Evolutionary conservation across 1,284 basidiomycete species (phyloP), one percentile per base, ranked within the genome.

Genomic region (Filobasidium uniguttulatum): DNA sequence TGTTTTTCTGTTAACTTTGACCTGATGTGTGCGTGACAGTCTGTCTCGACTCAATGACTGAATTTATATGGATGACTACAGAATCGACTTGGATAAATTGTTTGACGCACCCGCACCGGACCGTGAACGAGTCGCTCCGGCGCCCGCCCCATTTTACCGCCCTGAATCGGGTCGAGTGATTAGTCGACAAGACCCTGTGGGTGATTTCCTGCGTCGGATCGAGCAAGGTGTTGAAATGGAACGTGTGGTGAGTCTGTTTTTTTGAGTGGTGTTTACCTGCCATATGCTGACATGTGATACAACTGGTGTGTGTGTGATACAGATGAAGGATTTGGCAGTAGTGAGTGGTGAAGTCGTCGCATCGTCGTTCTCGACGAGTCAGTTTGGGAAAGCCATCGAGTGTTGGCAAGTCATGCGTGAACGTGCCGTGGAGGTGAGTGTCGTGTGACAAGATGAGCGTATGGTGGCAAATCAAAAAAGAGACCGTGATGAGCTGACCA

Each of bases 141-240:
- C 25, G 10, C 9, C 9, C 10, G n/a, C 31, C n/a, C 10, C 9
- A 33, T 33, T 33, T 33, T 9, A 33, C n/a, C n/a, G 15, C n/a
- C 40, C 40, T 4, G 29, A 43, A 20, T 15, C 40, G n/a, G 40
- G 40, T 29, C 40, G 68, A 28, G 54, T 71, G 20, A 77, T 90
- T 36, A 82, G 83, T n/a, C 76, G 74, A 46, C 77, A 79, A 1
- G 72, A 73, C 55, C 86, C 87, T 1, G 70, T 90, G 35, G 72
- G 71, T 45, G 87, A 91, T 67, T 90, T 90, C 67, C 71, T 71
- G 55, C 71, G 74, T 57, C 81, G 85, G 58, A 69, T 84, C 17
- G 72, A 74, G 35, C 49, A 45, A 36, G 73, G 76, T 45, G 84
- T 83, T 0, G 85, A 87, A 62, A 68, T 86, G 14, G 19, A 25